phyloP scores from a whole-genome alignment of 371 early-diverging fungal genomes.

The Saksenaea vasiformis region DNA sequence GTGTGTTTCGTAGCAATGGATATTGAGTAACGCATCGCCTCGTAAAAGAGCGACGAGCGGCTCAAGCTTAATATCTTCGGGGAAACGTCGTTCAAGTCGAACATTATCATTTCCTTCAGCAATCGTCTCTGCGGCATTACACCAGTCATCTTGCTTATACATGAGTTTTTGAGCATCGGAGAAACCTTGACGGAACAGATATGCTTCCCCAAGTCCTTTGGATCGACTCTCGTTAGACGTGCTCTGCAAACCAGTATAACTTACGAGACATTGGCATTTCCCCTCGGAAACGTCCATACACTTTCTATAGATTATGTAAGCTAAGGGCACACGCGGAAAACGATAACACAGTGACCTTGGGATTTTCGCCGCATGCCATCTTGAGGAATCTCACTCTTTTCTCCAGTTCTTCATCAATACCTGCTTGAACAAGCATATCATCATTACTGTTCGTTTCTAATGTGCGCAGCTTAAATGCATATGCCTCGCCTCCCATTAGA shows the following conservation, averaged over 20 bases:
- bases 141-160: constrained; percentile 79
- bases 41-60: constrained; percentile 67
- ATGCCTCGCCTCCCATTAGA: constrained; percentile 79
- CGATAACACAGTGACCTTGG: constrained; percentile 44
- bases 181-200: constrained; percentile 66
- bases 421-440: constrained; percentile 66
- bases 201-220: constrained; percentile 73
- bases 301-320: neutral
- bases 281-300: constrained; percentile 27
- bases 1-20: constrained; percentile 74
- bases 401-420: constrained; percentile 26
- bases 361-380: constrained; percentile 87
- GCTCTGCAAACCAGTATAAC: neutral
- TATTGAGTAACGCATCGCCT: constrained; percentile 71
- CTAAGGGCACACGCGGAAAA: neutral
- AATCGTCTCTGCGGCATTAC: constrained; percentile 51
- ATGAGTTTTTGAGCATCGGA: constrained; percentile 56
- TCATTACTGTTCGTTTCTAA: constrained; percentile 54
- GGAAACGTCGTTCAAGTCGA: constrained; percentile 55
- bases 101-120: neutral
- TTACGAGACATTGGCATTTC: constrained; percentile 41
- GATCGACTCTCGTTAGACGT: constrained; percentile 1
- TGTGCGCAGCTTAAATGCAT: constrained; percentile 59
- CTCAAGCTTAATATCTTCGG: constrained; percentile 65
- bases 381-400: constrained; percentile 73